Base-by-base conservation (phyloP, 2,329 filamentous ascomycete genomes). In the Trichoderma afroharzianum region DNA sequence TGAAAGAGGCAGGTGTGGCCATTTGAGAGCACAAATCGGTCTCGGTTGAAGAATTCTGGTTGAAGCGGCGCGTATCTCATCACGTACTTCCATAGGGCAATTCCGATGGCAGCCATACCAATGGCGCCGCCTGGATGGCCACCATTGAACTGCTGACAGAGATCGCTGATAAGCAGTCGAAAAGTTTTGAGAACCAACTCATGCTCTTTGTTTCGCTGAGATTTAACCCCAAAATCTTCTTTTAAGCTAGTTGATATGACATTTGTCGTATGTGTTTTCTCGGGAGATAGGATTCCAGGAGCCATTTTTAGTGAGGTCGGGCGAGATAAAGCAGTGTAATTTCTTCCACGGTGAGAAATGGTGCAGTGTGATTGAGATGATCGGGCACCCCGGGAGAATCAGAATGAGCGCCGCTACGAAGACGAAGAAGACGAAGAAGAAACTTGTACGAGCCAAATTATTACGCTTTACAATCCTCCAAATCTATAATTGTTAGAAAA, bases 21-120 rank as follows among this genome's bases (percentile, higher is more conserved):
- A 74, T 90, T 91, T 26, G 88, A 90, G 12, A 91, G 82, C 7
- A 91, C 85, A 75, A 91, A 90, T 26, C 88, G 85, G 74, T 91
- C 88, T 43, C 88, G 82, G 77, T 91, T 89, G 81, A 90, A 90
- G 77, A 82, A 91, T 55, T 82, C 76, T 9, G 86, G 85, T 53
- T 85, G 85, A n/a, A 80, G 79, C 0, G 88, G 88, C 2, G 86
- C 84, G 75, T 89, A 91, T 59, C 82, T 82, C 89, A 91, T 91
- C 6, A 83, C 82, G 76, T 91, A 89, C 75, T 89, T 90, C 84
- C 86, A 91, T 9, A 83, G 78, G 3, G 88, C 85, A 26, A 90
- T 81, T 11, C 88, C 88, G 69, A 91, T 90, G 4, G 86, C 88
- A 26, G 87, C 88, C 82, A 90, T 90, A 47, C 88, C 87, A 77